Evolutionary conservation across 2,329 filamentous ascomycete genomes (phyloP).

Genomic region (Cadophora sp.): DNA sequence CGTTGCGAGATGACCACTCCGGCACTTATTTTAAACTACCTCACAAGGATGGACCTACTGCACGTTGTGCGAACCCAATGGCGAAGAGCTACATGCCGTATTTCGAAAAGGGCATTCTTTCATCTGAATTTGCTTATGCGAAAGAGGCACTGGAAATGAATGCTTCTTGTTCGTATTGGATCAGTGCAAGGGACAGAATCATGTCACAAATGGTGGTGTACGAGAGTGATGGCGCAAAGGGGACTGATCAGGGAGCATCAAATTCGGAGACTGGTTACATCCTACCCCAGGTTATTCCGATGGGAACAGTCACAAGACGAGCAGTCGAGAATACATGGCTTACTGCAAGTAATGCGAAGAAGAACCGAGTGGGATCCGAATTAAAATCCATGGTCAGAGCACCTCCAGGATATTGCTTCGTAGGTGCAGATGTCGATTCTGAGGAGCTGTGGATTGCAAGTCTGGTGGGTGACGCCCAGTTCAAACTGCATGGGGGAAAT

Average conservation of each 20-base stretch:
- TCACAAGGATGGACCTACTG: conserved; percentile 90
- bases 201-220: conserved; percentile 96
- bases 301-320: conserved; percentile 95
- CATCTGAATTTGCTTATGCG: conserved; percentile 87
- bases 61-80: conserved; percentile 85
- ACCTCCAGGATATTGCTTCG: conserved; percentile 88
- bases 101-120: conserved; percentile 87
- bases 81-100: conserved; percentile 90
- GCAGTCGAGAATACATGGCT: conserved; percentile 99
- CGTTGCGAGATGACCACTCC: conserved; percentile 68
- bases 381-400: conserved; percentile 96
- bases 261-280: conserved; percentile 73
- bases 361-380: conserved; percentile 94
- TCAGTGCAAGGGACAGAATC: conserved; percentile 91
- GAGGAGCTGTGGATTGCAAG: conserved; percentile 99
- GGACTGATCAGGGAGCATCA: conserved; percentile 27
- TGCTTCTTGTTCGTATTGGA: conserved; percentile 98
- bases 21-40: conserved; percentile 90
- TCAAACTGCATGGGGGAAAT: conserved; percentile 93
- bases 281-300: conserved; percentile 92
- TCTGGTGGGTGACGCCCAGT: conserved; percentile 91
- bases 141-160: conserved; percentile 99
- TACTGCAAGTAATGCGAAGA: conserved; percentile 96
- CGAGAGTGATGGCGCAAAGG: conserved; percentile 62
- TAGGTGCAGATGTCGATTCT: conserved; percentile 96